Evolutionary conservation across 352 stramenopile species (phyloP).

Genomic region (Pythium monospermum): DNA sequence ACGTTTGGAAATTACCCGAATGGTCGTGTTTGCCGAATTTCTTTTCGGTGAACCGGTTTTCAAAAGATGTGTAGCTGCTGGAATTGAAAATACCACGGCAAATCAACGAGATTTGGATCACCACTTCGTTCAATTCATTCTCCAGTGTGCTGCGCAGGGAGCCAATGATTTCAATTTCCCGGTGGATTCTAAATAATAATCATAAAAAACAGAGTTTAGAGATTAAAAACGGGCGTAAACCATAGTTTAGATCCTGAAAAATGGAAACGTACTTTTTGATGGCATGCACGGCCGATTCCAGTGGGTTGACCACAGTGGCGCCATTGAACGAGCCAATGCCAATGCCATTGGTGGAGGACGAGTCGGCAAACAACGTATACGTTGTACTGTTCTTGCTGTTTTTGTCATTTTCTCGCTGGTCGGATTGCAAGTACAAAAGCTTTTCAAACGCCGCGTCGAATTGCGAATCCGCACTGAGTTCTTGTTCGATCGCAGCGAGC

Average conservation of each 20-base stretch:
- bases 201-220: too few species aligned
- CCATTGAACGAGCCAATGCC: background rate
- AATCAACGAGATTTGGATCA: conserved; percentile 60
- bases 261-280: conserved; percentile 52
- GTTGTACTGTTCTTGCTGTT: conserved; percentile 18
- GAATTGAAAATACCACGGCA: conserved; percentile 71
- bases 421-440: conserved; percentile 30
- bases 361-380: conserved; percentile 18
- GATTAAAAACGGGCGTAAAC: too few species aligned
- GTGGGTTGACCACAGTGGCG: conserved; percentile 22
- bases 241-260: background rate
- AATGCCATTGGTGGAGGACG: background rate
- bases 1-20: conserved; percentile 63
- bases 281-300: conserved; percentile 51
- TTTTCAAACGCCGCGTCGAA: conserved; percentile 66
- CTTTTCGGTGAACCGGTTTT: conserved; percentile 68
- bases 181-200: conserved; percentile 42
- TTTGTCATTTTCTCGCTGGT: conserved; percentile 16
- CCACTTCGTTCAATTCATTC: conserved; percentile 53
- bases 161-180: conserved; percentile 71
- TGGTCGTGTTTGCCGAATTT: conserved; percentile 65
- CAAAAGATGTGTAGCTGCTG: conserved; percentile 70
- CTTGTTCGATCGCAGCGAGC: conserved; percentile 57
- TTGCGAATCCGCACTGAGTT: conserved; percentile 53
- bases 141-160: conserved; percentile 69